These are phyloP conservation scores for Capsicum baccatum DNA, from an alignment of 257 asterid genomes.

Conservation along the genomic window DNA sequence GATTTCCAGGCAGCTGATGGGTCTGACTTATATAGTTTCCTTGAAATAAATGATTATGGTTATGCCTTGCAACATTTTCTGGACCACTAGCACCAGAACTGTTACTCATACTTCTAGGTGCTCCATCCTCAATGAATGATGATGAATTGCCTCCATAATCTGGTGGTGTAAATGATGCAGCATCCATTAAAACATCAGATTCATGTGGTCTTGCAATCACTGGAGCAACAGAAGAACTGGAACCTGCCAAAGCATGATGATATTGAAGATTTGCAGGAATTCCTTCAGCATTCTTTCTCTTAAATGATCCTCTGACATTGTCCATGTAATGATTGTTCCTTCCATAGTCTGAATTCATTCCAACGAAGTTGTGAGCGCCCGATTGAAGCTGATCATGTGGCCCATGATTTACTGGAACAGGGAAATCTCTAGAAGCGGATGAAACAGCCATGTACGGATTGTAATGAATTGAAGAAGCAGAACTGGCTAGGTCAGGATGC, in stretches of 20 bases:
- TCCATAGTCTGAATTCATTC: constrained; percentile 46
- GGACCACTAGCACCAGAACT: constrained; percentile 51
- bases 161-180: constrained; percentile 41
- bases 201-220: constrained; percentile 46
- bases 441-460: constrained; percentile 66
- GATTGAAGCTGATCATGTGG: constrained; percentile 53
- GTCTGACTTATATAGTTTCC: constrained; percentile 66
- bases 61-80: constrained; percentile 53
- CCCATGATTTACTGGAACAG: constrained; percentile 61
- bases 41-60: constrained; percentile 50
- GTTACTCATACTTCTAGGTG: constrained; percentile 50
- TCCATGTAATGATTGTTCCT: constrained; percentile 56
- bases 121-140: constrained; percentile 41
- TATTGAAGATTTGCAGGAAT: constrained; percentile 45
- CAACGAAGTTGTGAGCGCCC: constrained; percentile 40
- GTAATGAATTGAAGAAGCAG: constrained; percentile 62
- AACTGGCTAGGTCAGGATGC: constrained; percentile 54
- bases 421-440: constrained; percentile 62
- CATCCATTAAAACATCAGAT: constrained; percentile 48
- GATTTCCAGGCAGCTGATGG: constrained; percentile 65
- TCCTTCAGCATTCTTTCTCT: constrained; percentile 70
- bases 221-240: constrained; percentile 66
- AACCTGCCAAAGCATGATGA: constrained; percentile 55
- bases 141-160: constrained; percentile 47
- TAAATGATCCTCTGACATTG: constrained; percentile 54